Evolutionary conservation across 306 rosid species (phyloP), one percentile per base, ranked within the genome.

Genomic region (Gastrolobium bilobum): DNA sequence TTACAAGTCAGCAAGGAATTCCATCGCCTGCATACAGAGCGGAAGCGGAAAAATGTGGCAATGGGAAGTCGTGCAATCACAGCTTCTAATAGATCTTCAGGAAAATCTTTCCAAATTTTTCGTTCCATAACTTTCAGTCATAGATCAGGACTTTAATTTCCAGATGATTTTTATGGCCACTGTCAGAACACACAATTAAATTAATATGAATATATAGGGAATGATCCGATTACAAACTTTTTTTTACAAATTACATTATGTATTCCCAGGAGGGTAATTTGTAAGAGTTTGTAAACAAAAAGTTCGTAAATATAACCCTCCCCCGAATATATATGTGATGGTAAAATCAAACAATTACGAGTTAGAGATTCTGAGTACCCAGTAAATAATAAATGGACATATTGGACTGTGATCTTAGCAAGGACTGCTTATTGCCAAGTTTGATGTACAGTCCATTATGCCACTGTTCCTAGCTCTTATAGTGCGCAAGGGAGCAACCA

Each of bases 41-140:
- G 97, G 80, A 90, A 89, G 53, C 93, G 92, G 57, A 94, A 92
- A 77, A 92, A 89, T 20, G 90, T 84, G 65, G 90, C 88, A 79
- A 92, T 68, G 4, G 98, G 98, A 79, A 94, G 93, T 80, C 97
- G 88, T 4, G 98, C 97, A 74, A 94, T 86, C 71, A 94, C 98
- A 58, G 88, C 86, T 85, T 94, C 97, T 48, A 86, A 70, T 62
- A 94, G 87, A 87, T 94, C 98, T 74, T 92, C 93, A 2, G 98
- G 98, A 71, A 94, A 86, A 77, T 88, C 83, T 84, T 90, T 90
- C 98, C 98, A 94, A 56, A 92, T 88, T 42, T 90, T 76, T 68
- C 80, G 88, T 65, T 92, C 93, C 96, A 94, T 90, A 37, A 81
- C 83, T 84, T 84, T 88, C 93, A 65, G 85, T 71, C 42, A 81